Evolutionary conservation across 148 eudicot species (phyloP), one percentile per base, ranked within the genome.

Genomic region (Silene latifolia): DNA sequence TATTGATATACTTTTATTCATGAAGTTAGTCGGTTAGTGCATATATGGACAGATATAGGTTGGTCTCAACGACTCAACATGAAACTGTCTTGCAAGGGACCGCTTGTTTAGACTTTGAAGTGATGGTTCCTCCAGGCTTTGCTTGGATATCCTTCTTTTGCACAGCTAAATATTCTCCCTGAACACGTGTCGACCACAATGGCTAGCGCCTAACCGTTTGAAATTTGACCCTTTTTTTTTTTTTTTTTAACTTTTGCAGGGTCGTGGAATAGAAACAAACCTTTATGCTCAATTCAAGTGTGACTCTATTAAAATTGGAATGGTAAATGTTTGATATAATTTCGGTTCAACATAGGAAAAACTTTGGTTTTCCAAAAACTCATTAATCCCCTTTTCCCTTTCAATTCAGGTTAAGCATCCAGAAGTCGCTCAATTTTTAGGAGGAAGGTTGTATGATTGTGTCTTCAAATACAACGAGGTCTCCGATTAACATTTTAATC

Each of bases 191-290:
- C 18, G 27, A 21, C 54, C 24, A 1, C 57, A n/a, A 57, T 63
- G 8, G 47, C 14, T 12, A 4, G 53, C 14, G 17, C 35, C 35
- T 32, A 32, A 4, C 35, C 35, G 35, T 44, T 51, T 69, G 58
- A 21, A 17, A 39, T 39, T 39, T 39, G 44, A 5, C 9, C 9
- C 3, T 39, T 42, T 75, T 8, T 46, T 71, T 53, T 6, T 65
- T 65, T 75, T 8, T 46, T 71, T 53, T 6, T 65, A 59, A 62
- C 64, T 63, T 48, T 19, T 80, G 62, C 90, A 96, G 99, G 99
- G 99, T 7, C 99, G 99, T 69, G 99, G 93, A 82, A 89, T 96
- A 72, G 99, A 96, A 88, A 96, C 99, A 58, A 96, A 96, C 79
- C 90, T 96, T 11, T 96, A 96, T 81, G 98, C 99, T 73, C 97